Evolutionary conservation across 2,329 filamentous ascomycete species (phyloP).

Genomic region (Trichoderma sp.): DNA sequence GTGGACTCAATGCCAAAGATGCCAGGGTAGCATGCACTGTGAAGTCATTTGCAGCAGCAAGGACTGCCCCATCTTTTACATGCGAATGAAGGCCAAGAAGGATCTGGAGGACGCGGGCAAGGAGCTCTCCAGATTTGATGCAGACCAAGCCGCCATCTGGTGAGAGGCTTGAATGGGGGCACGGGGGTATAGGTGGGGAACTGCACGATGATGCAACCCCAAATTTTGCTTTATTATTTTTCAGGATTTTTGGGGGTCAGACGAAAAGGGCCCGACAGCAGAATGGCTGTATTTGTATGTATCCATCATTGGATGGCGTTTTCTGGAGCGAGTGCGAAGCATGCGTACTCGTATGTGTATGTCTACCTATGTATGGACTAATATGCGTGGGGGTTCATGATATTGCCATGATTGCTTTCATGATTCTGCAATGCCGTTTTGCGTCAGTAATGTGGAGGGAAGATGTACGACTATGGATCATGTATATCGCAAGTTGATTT

Average conservation of each 20-base stretch:
- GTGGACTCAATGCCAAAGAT: conserved; percentile 98
- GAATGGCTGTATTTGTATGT: neutral
- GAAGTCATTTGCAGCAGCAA: conserved; percentile 96
- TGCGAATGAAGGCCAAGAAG: conserved; percentile 99
- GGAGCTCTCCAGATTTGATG: conserved; percentile 87
- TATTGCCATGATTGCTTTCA: neutral
- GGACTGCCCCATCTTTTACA: conserved; percentile 99
- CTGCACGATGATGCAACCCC: neutral
- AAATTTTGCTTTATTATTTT: neutral
- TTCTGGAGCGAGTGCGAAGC: neutral
- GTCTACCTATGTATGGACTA: neutral
- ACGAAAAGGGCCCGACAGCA: neutral
- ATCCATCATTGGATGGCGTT: conserved; percentile 10
- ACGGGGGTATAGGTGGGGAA: neutral
- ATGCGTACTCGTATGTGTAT: neutral
- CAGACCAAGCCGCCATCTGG: conserved; percentile 71
- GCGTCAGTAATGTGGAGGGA: neutral
- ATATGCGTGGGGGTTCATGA: neutral
- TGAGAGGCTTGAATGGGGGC: conserved; percentile 30
- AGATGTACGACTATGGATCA: neutral
- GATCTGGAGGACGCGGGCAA: conserved; percentile 94
- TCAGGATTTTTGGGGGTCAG: neutral
- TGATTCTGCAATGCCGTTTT: neutral
- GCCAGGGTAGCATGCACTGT: conserved; percentile 96
- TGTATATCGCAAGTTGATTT: conserved; percentile 22